These are phyloP conservation scores for Paracorniculantispora psalliotae DNA, from an alignment of 2,329 filamentous ascomycete genomes.

Conservation along the genomic window DNA sequence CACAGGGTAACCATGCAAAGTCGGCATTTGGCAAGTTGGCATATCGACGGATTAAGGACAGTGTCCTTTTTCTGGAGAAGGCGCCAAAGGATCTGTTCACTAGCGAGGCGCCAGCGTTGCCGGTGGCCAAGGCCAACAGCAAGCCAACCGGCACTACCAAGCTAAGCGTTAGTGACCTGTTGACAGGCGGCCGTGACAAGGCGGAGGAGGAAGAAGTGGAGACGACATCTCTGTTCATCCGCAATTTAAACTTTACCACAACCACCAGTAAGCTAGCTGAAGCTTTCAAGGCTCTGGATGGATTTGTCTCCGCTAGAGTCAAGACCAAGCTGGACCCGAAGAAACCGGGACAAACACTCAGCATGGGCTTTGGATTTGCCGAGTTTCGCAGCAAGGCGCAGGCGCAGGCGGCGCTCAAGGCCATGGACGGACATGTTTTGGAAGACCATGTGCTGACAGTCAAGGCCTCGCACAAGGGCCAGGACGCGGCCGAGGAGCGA, in stretches of 20 bases:
- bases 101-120: constrained; percentile 19
- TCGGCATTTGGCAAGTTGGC: constrained; percentile 79
- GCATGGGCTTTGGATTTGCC: constrained; percentile 96
- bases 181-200: constrained; percentile 49
- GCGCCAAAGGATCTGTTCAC: constrained; percentile 78
- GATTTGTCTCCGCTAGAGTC: constrained; percentile 83
- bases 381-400: constrained; percentile 77
- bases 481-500: constrained; percentile 82
- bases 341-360: constrained; percentile 78
- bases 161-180: constrained; percentile 62
- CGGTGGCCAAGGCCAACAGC: constrained; percentile 27
- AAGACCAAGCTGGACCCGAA: constrained; percentile 95
- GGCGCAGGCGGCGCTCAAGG: constrained; percentile 71
- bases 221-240: constrained; percentile 80
- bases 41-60: constrained; percentile 87
- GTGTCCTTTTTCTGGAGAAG: constrained; percentile 88
- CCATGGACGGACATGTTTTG: constrained; percentile 87
- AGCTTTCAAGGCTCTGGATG: constrained; percentile 74
- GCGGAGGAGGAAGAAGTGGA: constrained; percentile 53
- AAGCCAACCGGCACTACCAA: constrained; percentile 49
- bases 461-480: constrained; percentile 79
- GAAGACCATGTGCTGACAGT: constrained; percentile 82
- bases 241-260: constrained; percentile 90
- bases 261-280: constrained; percentile 71
- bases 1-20: constrained; percentile 71